Base-by-base conservation (phyloP, 768 basidiomycete genomes). In the Podaxis rugospora region DNA sequence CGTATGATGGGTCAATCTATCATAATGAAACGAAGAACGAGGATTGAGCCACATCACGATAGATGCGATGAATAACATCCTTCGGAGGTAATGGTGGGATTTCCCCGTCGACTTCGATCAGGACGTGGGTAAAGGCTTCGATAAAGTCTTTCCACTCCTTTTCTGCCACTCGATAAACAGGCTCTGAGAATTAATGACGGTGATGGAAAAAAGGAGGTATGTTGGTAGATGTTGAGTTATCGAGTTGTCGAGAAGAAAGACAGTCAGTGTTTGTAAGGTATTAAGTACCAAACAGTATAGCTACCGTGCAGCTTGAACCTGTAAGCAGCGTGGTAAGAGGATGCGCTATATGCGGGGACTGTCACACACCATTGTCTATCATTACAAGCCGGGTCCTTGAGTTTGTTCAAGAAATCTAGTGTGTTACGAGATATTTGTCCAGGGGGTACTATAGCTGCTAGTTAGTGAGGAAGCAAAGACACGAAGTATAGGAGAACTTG, bases 31-130 rank as follows among this genome's bases (percentile, higher is more conserved):
- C 21, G 14, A 13, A 35, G 49, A 7, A 18, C 35, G 25, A 16
- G 47, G 39, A 53, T 64, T 32, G 18, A 35, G 25, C 40, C 53
- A 90, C 92, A 71, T 98, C 96, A 49, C 95, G 87, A 70, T 97
- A 96, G 42, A 98, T 95, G 14, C 96, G 80, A 71, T 98, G 92
- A 58, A 92, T 86, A 23, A 96, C 82, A 66, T 99, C 96, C 68
- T 94, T 95, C 0, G 92, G 84, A 0, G 97, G 97, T 1, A 98
- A 77, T 6, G 84, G 86, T 0, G 97, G 96, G 0, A 98, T 83
- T 67, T 97, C 85, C 16, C 84, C 75, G 70, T 99, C 96, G 1
- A 85, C 86, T 49, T 87, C 87, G 28, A 80, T 77, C 14, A 96
- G 77, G 28, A 83, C 72, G 10, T 83, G 77, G 1, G 89, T 89